These are phyloP conservation scores for Haberlea rhodopensis DNA, from an alignment of 257 asterid genomes.

Conservation along the genomic window DNA sequence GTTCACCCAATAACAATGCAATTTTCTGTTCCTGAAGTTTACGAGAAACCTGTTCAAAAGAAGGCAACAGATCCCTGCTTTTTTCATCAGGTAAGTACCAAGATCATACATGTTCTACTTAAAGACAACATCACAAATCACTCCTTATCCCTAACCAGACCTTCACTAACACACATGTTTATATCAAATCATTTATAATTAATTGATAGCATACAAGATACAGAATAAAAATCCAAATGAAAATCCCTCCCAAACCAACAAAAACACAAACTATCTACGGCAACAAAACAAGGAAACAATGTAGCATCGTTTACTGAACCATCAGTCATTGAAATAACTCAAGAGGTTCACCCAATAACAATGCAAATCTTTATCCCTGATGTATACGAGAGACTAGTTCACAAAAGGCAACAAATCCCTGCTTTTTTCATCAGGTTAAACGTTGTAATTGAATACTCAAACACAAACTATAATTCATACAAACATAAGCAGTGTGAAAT, in stretches of 20 bases:
- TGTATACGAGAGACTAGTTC: slow-evolving; percentile 52
- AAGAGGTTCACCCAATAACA: slow-evolving; percentile 71
- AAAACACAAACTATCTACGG: too few species aligned
- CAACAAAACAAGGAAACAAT: not conserved
- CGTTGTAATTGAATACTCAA: not conserved
- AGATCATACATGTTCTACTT: not conserved
- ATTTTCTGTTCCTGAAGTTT: slow-evolving; percentile 41
- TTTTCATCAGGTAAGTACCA: slow-evolving; percentile 29
- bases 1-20: slow-evolving; percentile 52
- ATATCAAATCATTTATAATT: not conserved
- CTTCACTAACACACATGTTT: not conserved
- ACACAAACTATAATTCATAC: not conserved
- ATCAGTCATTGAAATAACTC: slow-evolving; percentile 32
- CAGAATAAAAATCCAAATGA: not conserved
- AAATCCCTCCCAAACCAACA: not conserved
- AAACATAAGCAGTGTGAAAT: too few species aligned
- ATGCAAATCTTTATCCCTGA: slow-evolving; percentile 55
- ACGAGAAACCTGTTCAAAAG: slow-evolving; percentile 34
- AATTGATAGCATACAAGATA: not conserved
- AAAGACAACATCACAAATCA: too few species aligned
- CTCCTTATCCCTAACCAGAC: not conserved
- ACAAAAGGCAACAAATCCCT: slow-evolving; percentile 56
- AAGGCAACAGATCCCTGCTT: slow-evolving; percentile 42
- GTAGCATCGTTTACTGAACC: slow-evolving; percentile 64
- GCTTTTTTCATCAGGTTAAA: slow-evolving; percentile 51